Evolutionary conservation across 192 early-diverging fungal species (phyloP).

Genomic region (Entomortierella beljakovae): DNA sequence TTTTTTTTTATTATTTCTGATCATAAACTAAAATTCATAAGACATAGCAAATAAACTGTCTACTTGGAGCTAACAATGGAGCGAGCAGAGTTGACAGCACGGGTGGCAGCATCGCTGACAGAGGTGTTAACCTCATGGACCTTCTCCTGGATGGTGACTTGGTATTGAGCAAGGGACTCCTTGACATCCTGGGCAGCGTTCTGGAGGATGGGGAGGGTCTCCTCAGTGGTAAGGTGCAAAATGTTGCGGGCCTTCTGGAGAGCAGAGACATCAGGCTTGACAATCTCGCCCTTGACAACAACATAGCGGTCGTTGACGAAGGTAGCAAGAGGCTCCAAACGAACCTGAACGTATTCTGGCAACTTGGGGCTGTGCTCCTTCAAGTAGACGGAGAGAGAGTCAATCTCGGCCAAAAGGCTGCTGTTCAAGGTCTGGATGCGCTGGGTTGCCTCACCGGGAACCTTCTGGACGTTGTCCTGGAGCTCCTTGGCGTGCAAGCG

Average conservation of each 20-base stretch:
- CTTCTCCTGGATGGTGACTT: constrained; percentile 47
- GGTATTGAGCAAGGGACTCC: constrained; percentile 52
- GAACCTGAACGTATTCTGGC: constrained; percentile 58
- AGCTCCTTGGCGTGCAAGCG: constrained; percentile 50
- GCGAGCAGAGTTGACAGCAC: constrained; percentile 40
- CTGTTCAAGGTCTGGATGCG: constrained; percentile 35
- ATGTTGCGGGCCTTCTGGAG: constrained; percentile 68
- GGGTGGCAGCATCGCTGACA: constrained; percentile 35
- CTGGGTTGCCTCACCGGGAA: constrained; percentile 38
- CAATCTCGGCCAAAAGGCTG: constrained; percentile 48
- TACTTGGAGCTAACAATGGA: constrained; percentile 49
- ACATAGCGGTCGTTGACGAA: constrained; percentile 64
- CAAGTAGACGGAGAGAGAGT: constrained; percentile 58
- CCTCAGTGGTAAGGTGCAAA: constrained; percentile 60
- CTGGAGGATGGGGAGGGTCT: constrained; percentile 62
- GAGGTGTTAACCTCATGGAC: constrained; percentile 54
- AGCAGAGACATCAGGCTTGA: constrained; percentile 57
- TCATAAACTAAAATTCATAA: background rate
- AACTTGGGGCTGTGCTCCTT: constrained; percentile 58
- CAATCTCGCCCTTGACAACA: constrained; percentile 58
- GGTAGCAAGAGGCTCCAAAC: constrained; percentile 57
- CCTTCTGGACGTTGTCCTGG: constrained; percentile 51
- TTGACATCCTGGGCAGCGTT: constrained; percentile 58
- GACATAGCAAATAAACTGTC: background rate
- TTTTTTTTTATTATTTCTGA: background rate